A percentile compares a stretch with the other conserved stretches of the same genome.
These are phyloP conservation scores for Volvariella surrecta DNA, from an alignment of 1,284 basidiomycete species.

Conservation along the genomic window DNA sequence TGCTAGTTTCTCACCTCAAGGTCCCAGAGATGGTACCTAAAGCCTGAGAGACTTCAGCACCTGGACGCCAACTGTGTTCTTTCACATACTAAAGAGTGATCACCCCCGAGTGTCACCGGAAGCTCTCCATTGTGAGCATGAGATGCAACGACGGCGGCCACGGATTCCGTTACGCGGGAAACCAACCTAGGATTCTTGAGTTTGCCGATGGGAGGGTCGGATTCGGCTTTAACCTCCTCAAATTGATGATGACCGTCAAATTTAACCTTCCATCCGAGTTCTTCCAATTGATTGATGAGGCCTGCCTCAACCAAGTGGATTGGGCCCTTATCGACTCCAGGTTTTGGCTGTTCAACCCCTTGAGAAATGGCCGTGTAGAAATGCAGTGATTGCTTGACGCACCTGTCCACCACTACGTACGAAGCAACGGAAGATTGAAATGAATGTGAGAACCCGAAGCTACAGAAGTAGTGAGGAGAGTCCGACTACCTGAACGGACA, in stretches of 20 bases:
- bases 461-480: not conserved
- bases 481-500: conserved; percentile 37
- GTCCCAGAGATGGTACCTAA: conserved; percentile 90
- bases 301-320: conserved; percentile 84
- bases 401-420: conserved; percentile 32
- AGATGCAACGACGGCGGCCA: conserved; percentile 69
- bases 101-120: conserved; percentile 92
- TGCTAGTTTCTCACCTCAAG: too few species aligned
- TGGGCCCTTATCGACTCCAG: conserved; percentile 89
- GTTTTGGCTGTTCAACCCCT: conserved; percentile 39
- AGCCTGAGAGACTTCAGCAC: conserved; percentile 39
- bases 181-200: conserved; percentile 87
- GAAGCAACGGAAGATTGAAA: conserved; percentile 1
- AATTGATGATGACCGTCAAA: conserved; percentile 90
- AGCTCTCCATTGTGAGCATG: conserved; percentile 77
- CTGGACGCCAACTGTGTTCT: not conserved
- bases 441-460: not conserved
- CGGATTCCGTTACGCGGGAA: conserved; percentile 73
- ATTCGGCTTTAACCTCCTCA: conserved; percentile 58
- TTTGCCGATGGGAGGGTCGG: conserved; percentile 79
- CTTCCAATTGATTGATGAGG: conserved; percentile 66
- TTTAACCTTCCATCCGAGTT: conserved; percentile 83
- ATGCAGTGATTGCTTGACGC: conserved; percentile 7
- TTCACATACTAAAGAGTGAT: conserved; percentile 78
- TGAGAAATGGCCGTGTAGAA: conserved; percentile 2